Conservation (phyloP, 2,329 filamentous ascomycete species). For the Aureobasidium musti region DNA sequence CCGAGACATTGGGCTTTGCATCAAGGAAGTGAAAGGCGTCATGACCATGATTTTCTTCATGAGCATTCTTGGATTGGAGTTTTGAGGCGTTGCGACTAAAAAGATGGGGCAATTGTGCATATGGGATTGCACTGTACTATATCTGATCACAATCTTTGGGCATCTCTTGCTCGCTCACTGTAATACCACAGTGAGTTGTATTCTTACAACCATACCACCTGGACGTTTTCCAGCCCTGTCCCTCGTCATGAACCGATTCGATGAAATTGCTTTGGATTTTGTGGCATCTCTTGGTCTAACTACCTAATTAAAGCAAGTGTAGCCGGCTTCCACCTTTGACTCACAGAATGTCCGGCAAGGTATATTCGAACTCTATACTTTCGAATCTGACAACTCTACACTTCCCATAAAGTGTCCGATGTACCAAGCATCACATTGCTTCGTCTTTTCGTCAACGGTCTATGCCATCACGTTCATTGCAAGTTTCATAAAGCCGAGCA, state of each 20-base stretch:
- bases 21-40: neutral
- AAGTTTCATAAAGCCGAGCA: neutral
- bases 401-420: too few relatives aligned
- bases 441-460: neutral
- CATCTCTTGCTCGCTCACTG: neutral
- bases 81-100: constrained; percentile 13
- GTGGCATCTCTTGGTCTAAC: neutral
- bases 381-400: too few relatives aligned
- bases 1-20: constrained; percentile 12
- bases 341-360: neutral
- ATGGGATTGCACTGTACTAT: constrained; percentile 26
- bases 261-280: neutral
- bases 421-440: neutral
- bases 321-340: neutral
- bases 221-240: neutral
- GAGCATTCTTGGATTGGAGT: constrained; percentile 18
- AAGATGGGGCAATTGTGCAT: constrained; percentile 9
- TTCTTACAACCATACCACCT: neutral
- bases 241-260: neutral
- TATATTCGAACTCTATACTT: neutral
- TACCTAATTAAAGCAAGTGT: neutral
- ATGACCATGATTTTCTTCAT: neutral
- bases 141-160: constrained; percentile 8
- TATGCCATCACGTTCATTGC: neutral
- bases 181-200: neutral